Base-by-base conservation (phyloP, 129 eudicot species). In the Chrysanthemum lavandulifolium region DNA sequence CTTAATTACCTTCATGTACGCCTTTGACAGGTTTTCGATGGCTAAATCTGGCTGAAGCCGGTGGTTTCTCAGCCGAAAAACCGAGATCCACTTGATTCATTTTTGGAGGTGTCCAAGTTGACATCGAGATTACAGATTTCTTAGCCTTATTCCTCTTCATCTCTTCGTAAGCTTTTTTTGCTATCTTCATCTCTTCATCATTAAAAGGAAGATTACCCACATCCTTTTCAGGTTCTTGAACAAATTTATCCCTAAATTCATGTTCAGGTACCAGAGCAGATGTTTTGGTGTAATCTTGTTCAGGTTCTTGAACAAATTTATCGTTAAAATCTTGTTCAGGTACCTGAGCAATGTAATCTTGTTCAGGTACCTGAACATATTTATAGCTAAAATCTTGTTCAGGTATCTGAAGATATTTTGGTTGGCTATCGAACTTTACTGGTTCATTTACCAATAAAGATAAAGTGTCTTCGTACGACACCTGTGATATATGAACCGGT, bases 1-100 rank as follows among this genome's bases (percentile, higher is more conserved):
- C 18, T 27, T 64, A 29, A 5, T 49, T 86, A 92, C 98, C 96
- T 83, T 92, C 91, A 1, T 81, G 72, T 62, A 75, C 82, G 60
- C 83, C 69, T 71, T 78, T 85, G 23, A 75, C 82, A n/a, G 73
- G 43, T 78, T 81, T 89, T 68, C 91, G 87, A 65, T 80, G 84
- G 65, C 76, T 75, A 68, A 92, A 81, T 61, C 91, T 87, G n/a
- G 83, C 73, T n/a, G 96, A 89, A 36, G 55, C 83, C 50, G 88
- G 89, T 65, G 88, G 92, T 69, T 83, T 86, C 79, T 81, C 85
- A 52, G 16, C 7, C 69, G 81, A 59, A 64, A 69, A 40, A 21
- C 73, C 77, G 45, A 60, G 33, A 59, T 66, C 81, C 29, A 51
- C 76, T 13, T 55, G 18, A 23, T 74, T 67, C 36, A 63, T 64